Evolutionary conservation across 768 basidiomycete genomes (phyloP), one percentile per base, ranked within the genome.

Genomic region (Asterophora lycoperdoides): DNA sequence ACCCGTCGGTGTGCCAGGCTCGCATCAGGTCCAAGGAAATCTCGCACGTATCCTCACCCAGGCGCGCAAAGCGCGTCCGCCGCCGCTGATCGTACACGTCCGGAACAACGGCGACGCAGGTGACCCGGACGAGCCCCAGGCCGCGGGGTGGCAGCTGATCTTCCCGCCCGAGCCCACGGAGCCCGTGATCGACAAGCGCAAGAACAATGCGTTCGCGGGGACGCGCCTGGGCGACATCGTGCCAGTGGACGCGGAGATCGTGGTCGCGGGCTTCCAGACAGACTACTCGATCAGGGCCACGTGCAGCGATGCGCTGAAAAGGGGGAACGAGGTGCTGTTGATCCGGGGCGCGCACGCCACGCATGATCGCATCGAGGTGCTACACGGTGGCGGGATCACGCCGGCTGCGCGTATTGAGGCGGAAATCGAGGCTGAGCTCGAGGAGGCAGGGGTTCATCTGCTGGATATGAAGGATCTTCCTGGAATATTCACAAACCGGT

Each of bases 201-300:
- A 83, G 67, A 84, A 81, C 67, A 85, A 86, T 55, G 82, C 84
- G 20, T 88, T 86, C 54, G 71, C 75, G 0, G 80, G 80, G 9
- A 86, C 84, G 15, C 52, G 44, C 9, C 69, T 88, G 3, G 74
- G 64, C 7, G 69, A 74, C 3, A 58, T 81, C 36, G 66, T 88
- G 30, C 70, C 74, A 0, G 45, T 59, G 3, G 73, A 78, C 26
- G 83, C 83, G 11, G 79, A 84, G 69, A 71, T 86, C 43, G 72
- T 86, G 43, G 73, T 86, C 42, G 78, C 77, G 14, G 85, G 85
- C 11, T 75, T 84, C 61, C 81, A 83, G 63, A 83, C 80, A 56
- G 84, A 86, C 64, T 84, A 79, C 51, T 78, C 79, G 36, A 68
- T 83, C 7, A 60, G 73, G 28, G 75, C 76, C 34, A 79, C 84